phyloP scores from a whole-genome alignment of 495 filamentous ascomycete species.

The Aspergillus bertholletiae region DNA sequence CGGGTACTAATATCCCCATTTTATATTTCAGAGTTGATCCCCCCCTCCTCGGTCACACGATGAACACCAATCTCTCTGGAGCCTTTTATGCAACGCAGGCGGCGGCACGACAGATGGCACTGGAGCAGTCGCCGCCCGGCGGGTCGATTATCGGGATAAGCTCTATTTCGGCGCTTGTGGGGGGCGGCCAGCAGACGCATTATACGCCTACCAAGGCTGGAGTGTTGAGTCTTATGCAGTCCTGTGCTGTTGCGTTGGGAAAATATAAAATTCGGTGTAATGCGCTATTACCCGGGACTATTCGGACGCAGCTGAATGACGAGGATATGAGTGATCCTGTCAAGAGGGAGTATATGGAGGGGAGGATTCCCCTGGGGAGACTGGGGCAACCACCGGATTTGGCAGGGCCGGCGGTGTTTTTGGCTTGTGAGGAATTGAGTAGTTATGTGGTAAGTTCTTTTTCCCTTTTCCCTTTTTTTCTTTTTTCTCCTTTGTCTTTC shows the following conservation, averaged over 20 bases:
- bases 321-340: conserved; percentile 62
- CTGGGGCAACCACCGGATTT: conserved; percentile 66
- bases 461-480: neutral
- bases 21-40: conserved; percentile 52
- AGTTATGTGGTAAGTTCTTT: conserved; percentile 58
- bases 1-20: no score
- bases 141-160: conserved; percentile 81
- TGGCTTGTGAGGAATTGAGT: conserved; percentile 73
- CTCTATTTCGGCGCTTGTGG: conserved; percentile 82
- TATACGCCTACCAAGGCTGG: conserved; percentile 94
- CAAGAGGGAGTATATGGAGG: conserved; percentile 83
- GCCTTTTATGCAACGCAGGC: conserved; percentile 84
- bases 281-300: conserved; percentile 80
- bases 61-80: conserved; percentile 78
- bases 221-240: conserved; percentile 80
- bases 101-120: conserved; percentile 75
- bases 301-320: conserved; percentile 83
- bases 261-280: conserved; percentile 78
- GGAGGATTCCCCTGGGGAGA: conserved; percentile 74
- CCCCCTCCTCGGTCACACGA: conserved; percentile 59
- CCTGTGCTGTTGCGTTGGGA: conserved; percentile 72
- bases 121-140: conserved; percentile 52
- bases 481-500: conserved; percentile 1
- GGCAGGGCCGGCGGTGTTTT: conserved; percentile 80
- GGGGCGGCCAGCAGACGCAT: conserved; percentile 75